Evolutionary conservation across 345 rosid genomes (phyloP), one percentile per base, ranked within the genome.

Genomic region (Citrus hindsii): DNA sequence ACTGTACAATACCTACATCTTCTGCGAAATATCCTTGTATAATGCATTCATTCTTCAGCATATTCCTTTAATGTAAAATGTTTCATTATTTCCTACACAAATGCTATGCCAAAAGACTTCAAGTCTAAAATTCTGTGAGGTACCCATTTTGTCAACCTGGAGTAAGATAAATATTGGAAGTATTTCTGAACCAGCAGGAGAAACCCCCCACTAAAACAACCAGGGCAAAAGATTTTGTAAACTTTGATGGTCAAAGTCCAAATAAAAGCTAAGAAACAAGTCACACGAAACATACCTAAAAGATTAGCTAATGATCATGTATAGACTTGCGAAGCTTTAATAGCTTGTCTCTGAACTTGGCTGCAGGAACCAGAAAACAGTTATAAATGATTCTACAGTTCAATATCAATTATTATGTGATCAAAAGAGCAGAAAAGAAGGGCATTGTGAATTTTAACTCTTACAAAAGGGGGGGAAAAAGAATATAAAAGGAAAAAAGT

Each of bases 271-370:
- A 64, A 32, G 68, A 64, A 5, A 63, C 25, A 60, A 1, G 25
- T 21, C 60, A n/a, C 32, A 27, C 1, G 56, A 60, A 19, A 48
- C 30, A 46, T 53, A 83, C 85, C 83, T 64, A 30, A 5, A 18
- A 6, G 42, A 35, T 67, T 8, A 59, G 66, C 58, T 77, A 84
- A 70, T 35, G 46, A 58, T 86, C 83, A 78, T 74, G 64, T 55
- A 77, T 89, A 78, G 86, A 85, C 27, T 83, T 82, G 67, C 86
- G 92, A 72, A 95, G 92, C 82, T 87, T 84, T 84, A 79, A 87
- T 76, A 95, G 82, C 81, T 84, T 87, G 85, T 95, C 92, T 82
- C 95, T 92, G 90, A 88, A 89, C 84, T 82, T 78, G 73, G 91
- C 98, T 95, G 92, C 90, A 79, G 24, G 59, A 81, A 79, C n/a